Evolutionary conservation across 345 rosid genomes (phyloP), one percentile per base, ranked within the genome.

Genomic region (Mallotus nudiflorus): DNA sequence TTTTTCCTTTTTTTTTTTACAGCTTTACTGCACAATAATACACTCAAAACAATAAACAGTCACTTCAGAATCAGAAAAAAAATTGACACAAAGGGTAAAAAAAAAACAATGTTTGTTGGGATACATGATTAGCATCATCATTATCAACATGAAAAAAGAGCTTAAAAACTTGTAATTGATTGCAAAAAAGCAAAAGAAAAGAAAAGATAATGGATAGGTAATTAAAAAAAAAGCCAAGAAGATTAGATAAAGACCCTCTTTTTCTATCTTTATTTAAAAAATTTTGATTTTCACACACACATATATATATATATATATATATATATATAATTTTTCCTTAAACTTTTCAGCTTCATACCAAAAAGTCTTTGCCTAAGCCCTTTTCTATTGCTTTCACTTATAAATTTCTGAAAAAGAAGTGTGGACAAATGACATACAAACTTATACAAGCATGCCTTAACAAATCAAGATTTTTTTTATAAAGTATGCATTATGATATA

Each of bases 101-200:
- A 24, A 49, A 24, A 11, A 8, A 7, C 18, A n/a, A 65, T 50
- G 57, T 42, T 70, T 9, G 15, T 16, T 59, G 50, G 46, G 66
- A 70, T 25, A n/a, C 59, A 70, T 49, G 58, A 59, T 60, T 46
- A 27, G 48, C 73, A 70, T 60, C 56, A 27, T 60, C 73, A 70
- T 70, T 48, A 59, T 59, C 66, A 70, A 48, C 49, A 68, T 13
- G 4, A 51, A 66, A 50, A 51, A 0, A 25, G 25, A 16, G n/a
- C 12, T 28, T 5, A 53, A n/a, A 4, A 24, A 27, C 18, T 20
- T 19, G 20, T 52, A 9, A 48, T 48, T 48, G 19, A 48, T 48
- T 16, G 4, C 28, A 29, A 45, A 18, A 5, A 29, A 46, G 24
- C 5, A 50, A 53, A 54, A 48, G 22, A 5, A 39, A 25, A 20